Evolutionary conservation across 257 asterid genomes (phyloP).

Genomic region (Thymus quinquecostatus): DNA sequence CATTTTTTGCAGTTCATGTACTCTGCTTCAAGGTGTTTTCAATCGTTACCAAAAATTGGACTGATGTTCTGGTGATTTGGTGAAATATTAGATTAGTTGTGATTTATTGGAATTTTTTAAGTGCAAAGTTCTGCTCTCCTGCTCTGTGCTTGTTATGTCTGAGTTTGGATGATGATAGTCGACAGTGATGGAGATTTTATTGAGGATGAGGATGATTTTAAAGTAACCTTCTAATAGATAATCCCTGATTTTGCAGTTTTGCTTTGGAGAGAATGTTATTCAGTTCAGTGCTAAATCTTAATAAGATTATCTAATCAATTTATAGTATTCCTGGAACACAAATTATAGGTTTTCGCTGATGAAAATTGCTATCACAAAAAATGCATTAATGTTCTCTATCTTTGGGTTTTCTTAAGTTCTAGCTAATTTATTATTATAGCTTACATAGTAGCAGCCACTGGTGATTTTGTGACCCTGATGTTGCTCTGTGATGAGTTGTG

Average conservation of each 20-base stretch:
- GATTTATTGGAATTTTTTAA: background rate
- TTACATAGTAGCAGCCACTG: background rate
- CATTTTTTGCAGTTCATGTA: background rate
- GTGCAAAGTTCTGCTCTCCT: background rate
- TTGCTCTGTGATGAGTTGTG: conserved; percentile 13
- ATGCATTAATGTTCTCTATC: background rate
- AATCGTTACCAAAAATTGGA: background rate
- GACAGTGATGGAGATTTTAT: background rate
- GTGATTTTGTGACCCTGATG: conserved; percentile 17
- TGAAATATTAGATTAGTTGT: conserved; percentile 4
- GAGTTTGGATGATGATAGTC: background rate
- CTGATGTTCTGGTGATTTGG: conserved; percentile 12
- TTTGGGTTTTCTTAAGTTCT: background rate
- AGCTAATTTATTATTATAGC: background rate
- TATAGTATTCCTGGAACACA: background rate
- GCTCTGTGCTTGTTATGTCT: background rate
- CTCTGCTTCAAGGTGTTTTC: background rate
- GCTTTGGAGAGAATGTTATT: conserved; percentile 12
- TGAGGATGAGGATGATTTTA: background rate
- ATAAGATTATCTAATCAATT: background rate
- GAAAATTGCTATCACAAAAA: conserved; percentile 1
- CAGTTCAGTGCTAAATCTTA: conserved; percentile 3
- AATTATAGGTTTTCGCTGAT: background rate
- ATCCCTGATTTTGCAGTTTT: conserved; percentile 1
- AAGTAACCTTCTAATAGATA: background rate